Conservation (phyloP, 140 eudicot genomes). For the Anethum foeniculum region DNA sequence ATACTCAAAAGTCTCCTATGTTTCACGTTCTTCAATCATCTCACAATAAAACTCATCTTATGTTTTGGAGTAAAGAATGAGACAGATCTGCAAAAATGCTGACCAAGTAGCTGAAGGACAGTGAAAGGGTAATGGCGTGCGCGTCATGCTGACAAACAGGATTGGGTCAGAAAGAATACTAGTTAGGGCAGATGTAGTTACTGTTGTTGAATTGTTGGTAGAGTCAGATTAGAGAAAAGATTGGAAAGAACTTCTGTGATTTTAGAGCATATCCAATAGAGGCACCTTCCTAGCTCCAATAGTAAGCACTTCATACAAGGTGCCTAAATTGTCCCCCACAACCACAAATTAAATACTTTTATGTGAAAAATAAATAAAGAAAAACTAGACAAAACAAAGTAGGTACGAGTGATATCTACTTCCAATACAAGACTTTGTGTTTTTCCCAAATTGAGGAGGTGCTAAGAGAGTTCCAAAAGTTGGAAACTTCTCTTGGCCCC, state of each 20-base stretch:
- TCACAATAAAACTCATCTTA: not conserved
- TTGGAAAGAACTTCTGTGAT: not conserved
- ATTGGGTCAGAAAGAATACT: not conserved
- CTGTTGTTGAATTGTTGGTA: not conserved
- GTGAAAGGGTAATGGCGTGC: not conserved
- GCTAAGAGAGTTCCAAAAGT: no score
- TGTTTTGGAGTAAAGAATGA: not conserved
- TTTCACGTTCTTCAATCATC: no score
- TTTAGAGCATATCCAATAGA: not conserved
- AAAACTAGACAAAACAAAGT: no score
- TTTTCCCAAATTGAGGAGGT: no score
- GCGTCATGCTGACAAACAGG: not conserved
- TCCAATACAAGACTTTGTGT: no score
- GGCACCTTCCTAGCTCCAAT: no score
- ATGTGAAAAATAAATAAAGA: no score
- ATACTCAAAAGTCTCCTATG: not conserved
- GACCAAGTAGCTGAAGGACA: not conserved
- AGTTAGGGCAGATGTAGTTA: not conserved
- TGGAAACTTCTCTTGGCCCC: no score
- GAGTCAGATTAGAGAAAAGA: not conserved
- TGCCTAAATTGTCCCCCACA: no score
- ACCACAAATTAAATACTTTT: no score
- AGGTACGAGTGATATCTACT: no score
- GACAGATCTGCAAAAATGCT: not conserved
- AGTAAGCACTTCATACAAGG: no score